Conservation (phyloP, 2,329 filamentous ascomycete genomes). For the Ascocoryne sarcoides region DNA sequence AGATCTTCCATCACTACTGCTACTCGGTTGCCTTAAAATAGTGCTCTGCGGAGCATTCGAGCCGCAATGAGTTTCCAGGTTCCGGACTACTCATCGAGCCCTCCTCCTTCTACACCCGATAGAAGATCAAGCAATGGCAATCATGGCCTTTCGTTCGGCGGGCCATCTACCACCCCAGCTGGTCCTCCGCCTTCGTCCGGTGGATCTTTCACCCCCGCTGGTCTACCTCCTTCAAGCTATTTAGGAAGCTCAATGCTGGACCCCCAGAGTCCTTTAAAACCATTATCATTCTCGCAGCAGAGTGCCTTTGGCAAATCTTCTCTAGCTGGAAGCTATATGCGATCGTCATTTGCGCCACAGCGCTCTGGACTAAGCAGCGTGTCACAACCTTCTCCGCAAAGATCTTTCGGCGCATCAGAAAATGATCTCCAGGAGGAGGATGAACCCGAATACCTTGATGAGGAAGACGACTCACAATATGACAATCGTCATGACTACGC, state of each 20-base stretch:
- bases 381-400: slow-evolving; percentile 26
- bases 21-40: background rate
- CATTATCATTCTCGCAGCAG: slow-evolving; percentile 30
- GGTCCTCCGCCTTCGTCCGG: slow-evolving; percentile 44
- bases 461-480: slow-evolving; percentile 30
- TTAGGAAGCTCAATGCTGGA: slow-evolving; percentile 43
- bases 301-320: slow-evolving; percentile 19
- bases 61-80: slow-evolving; percentile 9
- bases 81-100: slow-evolving; percentile 24
- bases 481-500: slow-evolving; percentile 26
- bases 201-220: slow-evolving; percentile 47
- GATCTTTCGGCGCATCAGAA: slow-evolving; percentile 17
- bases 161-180: slow-evolving; percentile 48
- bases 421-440: slow-evolving; percentile 34
- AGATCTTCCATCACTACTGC: background rate
- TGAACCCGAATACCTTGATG: slow-evolving; percentile 30
- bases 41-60: background rate
- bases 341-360: slow-evolving; percentile 20
- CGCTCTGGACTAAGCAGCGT: slow-evolving; percentile 45
- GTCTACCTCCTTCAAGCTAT: slow-evolving; percentile 40
- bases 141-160: slow-evolving; percentile 21
- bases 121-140: slow-evolving; percentile 22
- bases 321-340: slow-evolving; percentile 12
- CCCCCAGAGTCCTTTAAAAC: slow-evolving; percentile 18
- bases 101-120: slow-evolving; percentile 30